Conservation (phyloP, 768 basidiomycete species). For the Suillus alpinus region DNA sequence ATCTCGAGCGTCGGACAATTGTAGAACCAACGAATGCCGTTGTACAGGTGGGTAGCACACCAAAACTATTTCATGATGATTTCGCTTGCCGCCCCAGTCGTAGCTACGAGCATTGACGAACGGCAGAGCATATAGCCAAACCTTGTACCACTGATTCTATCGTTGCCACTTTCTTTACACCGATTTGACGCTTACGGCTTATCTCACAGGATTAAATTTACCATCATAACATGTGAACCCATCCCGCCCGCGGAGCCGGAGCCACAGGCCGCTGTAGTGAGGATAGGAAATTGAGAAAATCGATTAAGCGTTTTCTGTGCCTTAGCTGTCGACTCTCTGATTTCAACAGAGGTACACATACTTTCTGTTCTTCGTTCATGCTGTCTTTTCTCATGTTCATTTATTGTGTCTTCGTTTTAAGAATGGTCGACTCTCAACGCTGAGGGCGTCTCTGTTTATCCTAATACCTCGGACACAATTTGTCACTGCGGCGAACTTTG, state of each 20-base stretch:
- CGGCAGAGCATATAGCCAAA: slow-evolving; percentile 65
- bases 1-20: slow-evolving; percentile 58
- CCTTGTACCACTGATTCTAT: slow-evolving; percentile 56
- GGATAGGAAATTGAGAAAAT: neutral
- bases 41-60: slow-evolving; percentile 27
- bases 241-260: neutral
- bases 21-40: slow-evolving; percentile 45
- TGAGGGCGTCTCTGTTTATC: neutral
- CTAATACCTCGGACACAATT: neutral
- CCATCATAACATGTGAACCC: neutral
- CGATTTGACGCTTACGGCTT: slow-evolving; percentile 10
- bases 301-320: neutral
- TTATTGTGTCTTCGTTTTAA: neutral
- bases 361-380: neutral
- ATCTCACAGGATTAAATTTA: neutral
- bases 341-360: neutral
- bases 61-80: slow-evolving; percentile 43
- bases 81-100: slow-evolving; percentile 75
- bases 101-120: slow-evolving; percentile 62
- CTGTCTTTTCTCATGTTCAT: neutral
- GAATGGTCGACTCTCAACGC: neutral
- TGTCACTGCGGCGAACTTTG: neutral
- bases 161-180: neutral
- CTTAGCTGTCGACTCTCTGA: neutral
- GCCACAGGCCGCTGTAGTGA: neutral